Base-by-base conservation (phyloP, 1,139 yeast genomes). In the Taiozyma onychis region DNA sequence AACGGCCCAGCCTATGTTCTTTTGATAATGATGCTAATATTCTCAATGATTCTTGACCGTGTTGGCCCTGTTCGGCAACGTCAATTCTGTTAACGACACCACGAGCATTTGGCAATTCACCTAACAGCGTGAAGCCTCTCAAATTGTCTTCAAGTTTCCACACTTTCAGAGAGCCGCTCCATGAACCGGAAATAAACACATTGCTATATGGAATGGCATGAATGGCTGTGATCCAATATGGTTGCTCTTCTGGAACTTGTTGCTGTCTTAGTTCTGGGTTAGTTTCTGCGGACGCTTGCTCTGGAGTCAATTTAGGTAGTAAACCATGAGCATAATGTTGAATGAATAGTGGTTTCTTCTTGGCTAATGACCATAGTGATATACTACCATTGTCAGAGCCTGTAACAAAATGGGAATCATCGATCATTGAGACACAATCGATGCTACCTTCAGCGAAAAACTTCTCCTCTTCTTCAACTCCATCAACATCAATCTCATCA, bases 311-410 rank as follows among this genome's bases (percentile, higher is more conserved):
- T 41, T 68, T 68, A 18, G 87, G 85, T 54, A 81, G 80, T 27
- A 81, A 64, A 2, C 97, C 99, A 68, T 93, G 99, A 4, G 93
- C 86, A 46, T 75, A 68, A 62, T 95, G 78, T 54, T 78, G 69
- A 3, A 82, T 81, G 66, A 69, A 83, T 39, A 88, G 68, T 9
- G 99, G 95, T 69, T 90, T 91, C 77, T 93, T 93, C 70, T 89
- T 89, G 30, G 88, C 84, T 53, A 87, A 71, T 7, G 96, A 83
- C 99, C 99, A 93, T 55, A 95, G 73, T 26, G 88, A 74, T 41
- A 93, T 71, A 64, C 82, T 87, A 44, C 99, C 99, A 64, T 91
- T 93, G 66, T 95, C 99, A 18, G 96, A 84, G 2, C 99, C 97
- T 6, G 98, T 90, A 45, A 93, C 83, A 64, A 93, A 93, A 66